These are phyloP conservation scores for Leucaena leucocephala DNA, from an alignment of 306 rosid species.

Conservation along the genomic window DNA sequence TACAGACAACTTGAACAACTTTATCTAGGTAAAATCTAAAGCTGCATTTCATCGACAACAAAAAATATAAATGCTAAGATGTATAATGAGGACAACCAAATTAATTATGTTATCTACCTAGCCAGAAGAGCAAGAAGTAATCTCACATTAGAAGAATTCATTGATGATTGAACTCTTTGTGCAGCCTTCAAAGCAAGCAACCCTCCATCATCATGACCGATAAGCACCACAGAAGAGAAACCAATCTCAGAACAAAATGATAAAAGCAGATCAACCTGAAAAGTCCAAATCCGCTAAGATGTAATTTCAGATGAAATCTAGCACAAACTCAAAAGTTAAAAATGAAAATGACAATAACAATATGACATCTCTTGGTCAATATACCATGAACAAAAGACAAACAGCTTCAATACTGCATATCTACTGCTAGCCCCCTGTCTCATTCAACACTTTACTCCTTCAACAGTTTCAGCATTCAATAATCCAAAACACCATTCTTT, in stretches of 20 bases:
- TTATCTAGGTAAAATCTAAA: slow-evolving; percentile 22
- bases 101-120: slow-evolving; percentile 22
- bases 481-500: neutral
- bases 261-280: slow-evolving; percentile 91
- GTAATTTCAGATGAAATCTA: neutral
- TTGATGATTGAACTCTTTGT: slow-evolving; percentile 67
- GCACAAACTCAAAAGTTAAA: neutral
- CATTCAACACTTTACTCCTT: neutral
- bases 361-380: slow-evolving; percentile 7
- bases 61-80: neutral
- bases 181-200: slow-evolving; percentile 88
- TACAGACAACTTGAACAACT: slow-evolving; percentile 11
- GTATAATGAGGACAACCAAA: slow-evolving; percentile 14
- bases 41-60: neutral
- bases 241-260: slow-evolving; percentile 97
- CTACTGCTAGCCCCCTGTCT: neutral
- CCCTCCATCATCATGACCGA: slow-evolving; percentile 99
- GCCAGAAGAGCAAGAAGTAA: slow-evolving; percentile 32
- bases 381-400: slow-evolving; percentile 1
- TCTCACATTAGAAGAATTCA: slow-evolving; percentile 75
- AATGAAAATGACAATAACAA: neutral
- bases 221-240: slow-evolving; percentile 84
- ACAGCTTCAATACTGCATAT: neutral
- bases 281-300: slow-evolving; percentile 24
- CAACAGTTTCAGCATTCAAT: neutral